These are phyloP conservation scores for Rhizopogon vinicolor DNA, from an alignment of 768 basidiomycete genomes.

Conservation along the genomic window DNA sequence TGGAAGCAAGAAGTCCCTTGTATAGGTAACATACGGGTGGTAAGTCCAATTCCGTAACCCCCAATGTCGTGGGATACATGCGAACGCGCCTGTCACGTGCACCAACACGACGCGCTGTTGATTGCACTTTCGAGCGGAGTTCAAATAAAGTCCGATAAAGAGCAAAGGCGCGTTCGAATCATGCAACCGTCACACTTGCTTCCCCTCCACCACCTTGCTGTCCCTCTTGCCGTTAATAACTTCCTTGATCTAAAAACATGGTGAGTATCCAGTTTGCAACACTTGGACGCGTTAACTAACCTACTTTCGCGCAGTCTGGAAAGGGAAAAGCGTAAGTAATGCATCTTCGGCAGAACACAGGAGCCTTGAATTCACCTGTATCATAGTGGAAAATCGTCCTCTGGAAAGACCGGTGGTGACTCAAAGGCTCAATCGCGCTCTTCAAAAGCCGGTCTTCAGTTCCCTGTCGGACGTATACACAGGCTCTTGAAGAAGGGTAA, in stretches of 20 bases:
- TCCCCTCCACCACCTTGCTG: constrained; percentile 14
- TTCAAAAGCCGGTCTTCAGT: constrained; percentile 56
- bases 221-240: constrained; percentile 4
- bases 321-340: constrained; percentile 49
- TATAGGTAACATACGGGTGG: not conserved
- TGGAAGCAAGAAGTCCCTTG: too few relatives aligned
- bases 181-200: not conserved
- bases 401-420: constrained; percentile 45
- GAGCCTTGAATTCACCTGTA: not conserved
- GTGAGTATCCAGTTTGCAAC: constrained; percentile 16
- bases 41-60: constrained; percentile 7
- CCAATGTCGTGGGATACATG: constrained; percentile 16
- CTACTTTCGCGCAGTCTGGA: constrained; percentile 36
- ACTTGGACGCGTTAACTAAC: not conserved
- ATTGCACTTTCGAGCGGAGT: constrained; percentile 22
- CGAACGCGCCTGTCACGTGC: constrained; percentile 29
- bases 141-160: constrained; percentile 28
- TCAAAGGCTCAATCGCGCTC: constrained; percentile 66
- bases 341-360: constrained; percentile 10
- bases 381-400: constrained; percentile 41
- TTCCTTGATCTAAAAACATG: constrained; percentile 21
- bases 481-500: constrained; percentile 71
- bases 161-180: constrained; percentile 18
- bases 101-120: constrained; percentile 22
- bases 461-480: constrained; percentile 84